phyloP scores from a whole-genome alignment of 805 yeast genomes.

The Starmerella sp. region DNA sequence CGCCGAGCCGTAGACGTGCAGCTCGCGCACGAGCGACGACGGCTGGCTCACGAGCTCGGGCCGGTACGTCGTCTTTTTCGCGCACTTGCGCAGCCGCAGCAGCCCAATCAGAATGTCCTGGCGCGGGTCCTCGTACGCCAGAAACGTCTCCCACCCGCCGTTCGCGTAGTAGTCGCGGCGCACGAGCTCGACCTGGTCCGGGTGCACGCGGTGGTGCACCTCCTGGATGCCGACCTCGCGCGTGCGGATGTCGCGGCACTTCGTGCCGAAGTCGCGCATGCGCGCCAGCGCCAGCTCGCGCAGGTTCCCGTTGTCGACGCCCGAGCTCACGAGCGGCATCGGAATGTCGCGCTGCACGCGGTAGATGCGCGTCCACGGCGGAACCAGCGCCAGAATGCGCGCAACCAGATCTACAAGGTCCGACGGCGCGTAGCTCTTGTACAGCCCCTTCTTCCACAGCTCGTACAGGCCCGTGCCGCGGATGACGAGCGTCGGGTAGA shows the following conservation, averaged over 20 bases:
- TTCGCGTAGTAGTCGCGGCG: conserved; percentile 95
- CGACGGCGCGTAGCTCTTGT: conserved; percentile 88
- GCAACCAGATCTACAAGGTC: conserved; percentile 92
- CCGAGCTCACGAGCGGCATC: conserved; percentile 95
- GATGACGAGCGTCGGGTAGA: conserved; percentile 91
- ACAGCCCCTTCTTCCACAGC: conserved; percentile 91
- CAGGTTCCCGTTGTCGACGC: conserved; percentile 94
- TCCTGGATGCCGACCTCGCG: conserved; percentile 98
- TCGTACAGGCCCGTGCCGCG: conserved; percentile 96
- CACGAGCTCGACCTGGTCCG: conserved; percentile 91
- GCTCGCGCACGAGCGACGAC: conserved; percentile 89
- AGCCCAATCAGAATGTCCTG: conserved; percentile 91
- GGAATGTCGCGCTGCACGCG: conserved; percentile 98
- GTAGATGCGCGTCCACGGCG: conserved; percentile 98
- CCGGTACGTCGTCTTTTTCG: conserved; percentile 79
- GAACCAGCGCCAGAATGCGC: conserved; percentile 86
- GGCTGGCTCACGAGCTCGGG: conserved; percentile 76
- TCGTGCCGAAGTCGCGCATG: conserved; percentile 95
- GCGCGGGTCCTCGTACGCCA: conserved; percentile 92
- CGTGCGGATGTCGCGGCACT: conserved; percentile 91
- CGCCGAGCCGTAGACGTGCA: conserved; percentile 95
- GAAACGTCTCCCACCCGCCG: conserved; percentile 90
- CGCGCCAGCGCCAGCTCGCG: conserved; percentile 92
- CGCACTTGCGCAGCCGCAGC: conserved; percentile 74
- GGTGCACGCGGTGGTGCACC: conserved; percentile 91